Percentiles rank a stretch among this genome's conserved stretches.
Conservation (phyloP, 257 asterid genomes). For the Capsicum chinense region DNA sequence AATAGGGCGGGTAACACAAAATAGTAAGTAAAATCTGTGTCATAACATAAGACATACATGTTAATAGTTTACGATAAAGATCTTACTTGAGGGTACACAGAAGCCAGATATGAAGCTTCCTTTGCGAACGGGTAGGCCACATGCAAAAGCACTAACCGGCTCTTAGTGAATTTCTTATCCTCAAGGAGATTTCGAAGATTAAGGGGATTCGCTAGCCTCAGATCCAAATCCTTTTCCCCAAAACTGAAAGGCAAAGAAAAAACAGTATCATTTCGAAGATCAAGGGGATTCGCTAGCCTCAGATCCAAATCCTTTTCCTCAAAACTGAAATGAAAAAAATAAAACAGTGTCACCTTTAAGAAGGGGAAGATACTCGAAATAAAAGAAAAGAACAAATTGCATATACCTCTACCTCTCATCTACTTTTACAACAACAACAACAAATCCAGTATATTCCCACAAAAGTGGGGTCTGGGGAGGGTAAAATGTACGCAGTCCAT, state of each 20-base stretch:
- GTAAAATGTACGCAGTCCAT: no score
- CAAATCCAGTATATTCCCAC: no score
- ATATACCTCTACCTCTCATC: neutral
- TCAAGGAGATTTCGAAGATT: slow-evolving; percentile 86
- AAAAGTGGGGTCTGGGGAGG: no score
- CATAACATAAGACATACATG: neutral
- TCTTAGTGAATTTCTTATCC: slow-evolving; percentile 70
- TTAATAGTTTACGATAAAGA: neutral
- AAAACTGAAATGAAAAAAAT: slow-evolving; percentile 52
- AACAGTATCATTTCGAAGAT: slow-evolving; percentile 57
- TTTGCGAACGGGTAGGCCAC: slow-evolving; percentile 89
- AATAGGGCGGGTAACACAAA: neutral
- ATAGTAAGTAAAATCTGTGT: neutral
- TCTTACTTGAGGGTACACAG: slow-evolving; percentile 82
- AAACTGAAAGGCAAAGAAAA: slow-evolving; percentile 52
- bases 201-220: slow-evolving; percentile 86
- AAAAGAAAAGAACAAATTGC: neutral
- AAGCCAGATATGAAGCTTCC: slow-evolving; percentile 95
- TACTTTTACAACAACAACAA: no score
- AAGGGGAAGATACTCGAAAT: slow-evolving; percentile 1
- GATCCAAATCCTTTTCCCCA: slow-evolving; percentile 90
- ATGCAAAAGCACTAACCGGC: slow-evolving; percentile 78
- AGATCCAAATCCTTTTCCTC: slow-evolving; percentile 93
- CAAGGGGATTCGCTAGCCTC: slow-evolving; percentile 85
- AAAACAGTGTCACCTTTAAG: neutral